Percentiles rank a stretch among this genome's conserved stretches.
Conservation (phyloP, 495 filamentous ascomycete species). For the Podospora bellae-mahoneyi region DNA sequence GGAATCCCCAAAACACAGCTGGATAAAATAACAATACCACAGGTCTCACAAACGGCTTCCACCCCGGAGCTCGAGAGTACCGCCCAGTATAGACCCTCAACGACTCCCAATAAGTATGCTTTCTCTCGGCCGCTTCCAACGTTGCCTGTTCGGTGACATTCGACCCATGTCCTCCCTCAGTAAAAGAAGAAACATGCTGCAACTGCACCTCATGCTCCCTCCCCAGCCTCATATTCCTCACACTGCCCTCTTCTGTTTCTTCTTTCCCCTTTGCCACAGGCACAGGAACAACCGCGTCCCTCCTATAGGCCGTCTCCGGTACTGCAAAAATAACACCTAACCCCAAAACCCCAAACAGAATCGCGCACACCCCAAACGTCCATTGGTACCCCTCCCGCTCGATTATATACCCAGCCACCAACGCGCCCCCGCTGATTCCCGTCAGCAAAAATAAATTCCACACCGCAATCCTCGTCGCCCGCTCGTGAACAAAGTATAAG, state of each 20-base stretch:
- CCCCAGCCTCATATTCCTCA: slow-evolving; percentile 19
- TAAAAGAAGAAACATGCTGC: slow-evolving; percentile 28
- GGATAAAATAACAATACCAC: slow-evolving; percentile 53
- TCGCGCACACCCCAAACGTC: slow-evolving; percentile 54
- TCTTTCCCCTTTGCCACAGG: slow-evolving; percentile 27
- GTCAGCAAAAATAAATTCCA: slow-evolving; percentile 62
- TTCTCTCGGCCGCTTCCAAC: slow-evolving; percentile 21
- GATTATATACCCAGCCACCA: slow-evolving; percentile 54
- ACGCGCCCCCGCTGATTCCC: slow-evolving; percentile 47
- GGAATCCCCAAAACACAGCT: slow-evolving; percentile 52
- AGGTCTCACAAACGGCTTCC: slow-evolving; percentile 51
- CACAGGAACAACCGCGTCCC: slow-evolving; percentile 27
- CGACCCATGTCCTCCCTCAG: slow-evolving; percentile 29
- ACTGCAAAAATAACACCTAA: slow-evolving; percentile 49
- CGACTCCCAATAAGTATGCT: slow-evolving; percentile 34
- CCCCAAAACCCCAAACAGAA: slow-evolving; percentile 50
- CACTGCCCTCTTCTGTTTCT: slow-evolving; percentile 18
- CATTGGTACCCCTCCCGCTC: slow-evolving; percentile 51
- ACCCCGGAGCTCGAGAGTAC: slow-evolving; percentile 46
- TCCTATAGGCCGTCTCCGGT: slow-evolving; percentile 52
- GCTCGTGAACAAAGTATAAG: slow-evolving; percentile 63
- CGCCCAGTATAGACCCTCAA: slow-evolving; percentile 35
- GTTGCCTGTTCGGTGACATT: slow-evolving; percentile 11
- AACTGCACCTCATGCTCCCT: slow-evolving; percentile 21
- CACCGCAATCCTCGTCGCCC: slow-evolving; percentile 60